Evolutionary conservation across 768 basidiomycete species (phyloP), one percentile per base, ranked within the genome.

Genomic region (Lactarius hatsudake): DNA sequence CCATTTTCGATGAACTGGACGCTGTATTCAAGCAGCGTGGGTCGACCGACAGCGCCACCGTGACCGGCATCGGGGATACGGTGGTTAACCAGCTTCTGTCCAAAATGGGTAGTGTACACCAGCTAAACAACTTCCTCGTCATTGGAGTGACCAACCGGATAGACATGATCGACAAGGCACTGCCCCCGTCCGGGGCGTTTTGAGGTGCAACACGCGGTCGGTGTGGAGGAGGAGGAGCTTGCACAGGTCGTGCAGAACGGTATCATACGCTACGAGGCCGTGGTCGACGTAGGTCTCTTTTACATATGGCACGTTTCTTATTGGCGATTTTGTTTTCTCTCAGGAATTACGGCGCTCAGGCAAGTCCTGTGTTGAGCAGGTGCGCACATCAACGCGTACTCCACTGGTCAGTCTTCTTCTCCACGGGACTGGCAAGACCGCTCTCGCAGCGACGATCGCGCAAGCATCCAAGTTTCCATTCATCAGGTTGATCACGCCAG

Each of bases 91-190:
- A 99, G 79, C 84, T 99, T 58, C 83, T 99, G 18, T 96, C 97
- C 30, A 99, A 99, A 94, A 96, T 99, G 95, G 97, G 98, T 72
- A 96, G 97, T 81, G 96, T 99, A 12, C 96, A 99, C 75, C 91
- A 94, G 79, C 81, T 99, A 36, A 98, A 99, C 81, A 99, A 99
- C 78, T 96, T 99, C 68, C 90, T 99, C 73, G 90, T 99, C 72
- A 99, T 99, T 71, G 97, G 97, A 72, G 98, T 99, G 97, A 99
- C 96, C 55, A 98, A 99, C 77, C 89, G 97, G 66, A 79, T 87
- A 54, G 97, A 99, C 81, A 94, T 99, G 96, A 98, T 99, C 72
- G 97, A 99, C 74, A 97, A 99, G 75, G 97, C 97, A 8, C 84
- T 98, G 3, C 84, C 98, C 7, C 95, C 97, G 72, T 96, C 28